Percentiles rank a stretch among this genome's conserved stretches.
These are phyloP conservation scores for Fusarium sp. DNA, from an alignment of 2,329 filamentous ascomycete genomes.

Conservation along the genomic window DNA sequence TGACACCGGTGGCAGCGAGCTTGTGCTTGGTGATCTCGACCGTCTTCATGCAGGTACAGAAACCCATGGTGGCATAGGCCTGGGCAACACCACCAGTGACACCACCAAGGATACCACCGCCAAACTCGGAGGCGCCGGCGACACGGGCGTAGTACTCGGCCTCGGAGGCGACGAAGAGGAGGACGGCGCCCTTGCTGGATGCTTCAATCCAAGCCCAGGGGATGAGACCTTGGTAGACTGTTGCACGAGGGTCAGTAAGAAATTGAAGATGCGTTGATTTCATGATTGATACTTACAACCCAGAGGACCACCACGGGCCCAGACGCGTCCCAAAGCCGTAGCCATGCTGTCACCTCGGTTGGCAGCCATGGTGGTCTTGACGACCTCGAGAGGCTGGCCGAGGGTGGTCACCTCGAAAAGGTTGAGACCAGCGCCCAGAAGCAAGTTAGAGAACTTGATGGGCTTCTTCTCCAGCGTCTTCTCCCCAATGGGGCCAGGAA, in stretches of 20 bases:
- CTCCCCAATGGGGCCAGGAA: slow-evolving; percentile 65
- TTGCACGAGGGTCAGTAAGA: slow-evolving; percentile 46
- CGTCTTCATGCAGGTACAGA: slow-evolving; percentile 99
- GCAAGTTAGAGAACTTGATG: slow-evolving; percentile 99
- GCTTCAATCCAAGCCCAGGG: slow-evolving; percentile 99
- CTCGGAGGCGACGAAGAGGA: slow-evolving; percentile 98
- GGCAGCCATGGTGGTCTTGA: slow-evolving; percentile 99
- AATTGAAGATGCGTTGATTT: background rate
- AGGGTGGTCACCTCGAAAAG: slow-evolving; percentile 86
- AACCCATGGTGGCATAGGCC: slow-evolving; percentile 99
- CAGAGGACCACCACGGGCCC: slow-evolving; percentile 91
- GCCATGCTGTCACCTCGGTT: slow-evolving; percentile 92
- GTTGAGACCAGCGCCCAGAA: slow-evolving; percentile 94
- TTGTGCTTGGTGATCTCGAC: slow-evolving; percentile 99
- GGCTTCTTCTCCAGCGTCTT: slow-evolving; percentile 94
- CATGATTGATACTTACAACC: slow-evolving; percentile 79
- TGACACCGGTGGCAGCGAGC: slow-evolving; percentile 84
- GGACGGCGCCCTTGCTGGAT: slow-evolving; percentile 98
- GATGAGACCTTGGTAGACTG: slow-evolving; percentile 99
- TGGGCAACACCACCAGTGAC: slow-evolving; percentile 96
- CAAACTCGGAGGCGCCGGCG: slow-evolving; percentile 88
- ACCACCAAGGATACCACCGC: slow-evolving; percentile 89
- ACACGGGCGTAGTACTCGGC: slow-evolving; percentile 94
- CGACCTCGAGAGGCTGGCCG: slow-evolving; percentile 91
- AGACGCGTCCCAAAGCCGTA: slow-evolving; percentile 87